Evolutionary conservation across 768 basidiomycete species (phyloP).

Genomic region (Psilocybe subaeruginosa): DNA sequence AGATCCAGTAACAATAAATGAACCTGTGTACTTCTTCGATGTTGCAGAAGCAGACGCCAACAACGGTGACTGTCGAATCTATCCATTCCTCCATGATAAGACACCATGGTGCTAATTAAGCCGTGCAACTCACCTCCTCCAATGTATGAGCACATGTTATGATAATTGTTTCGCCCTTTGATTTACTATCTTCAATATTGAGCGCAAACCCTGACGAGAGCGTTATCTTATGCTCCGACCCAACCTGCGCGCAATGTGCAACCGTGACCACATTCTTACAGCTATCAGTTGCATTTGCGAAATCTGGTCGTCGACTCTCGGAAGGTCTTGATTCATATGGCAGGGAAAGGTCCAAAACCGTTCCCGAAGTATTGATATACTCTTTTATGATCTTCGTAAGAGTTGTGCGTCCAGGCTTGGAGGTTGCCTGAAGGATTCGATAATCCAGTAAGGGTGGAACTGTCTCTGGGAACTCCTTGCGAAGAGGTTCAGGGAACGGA

Average conservation of each 20-base stretch:
- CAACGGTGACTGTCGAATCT: slow-evolving; percentile 34
- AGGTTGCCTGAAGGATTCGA: slow-evolving; percentile 26
- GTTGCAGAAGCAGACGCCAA: slow-evolving; percentile 18
- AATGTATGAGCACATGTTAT: slow-evolving; percentile 67
- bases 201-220: slow-evolving; percentile 64
- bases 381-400: slow-evolving; percentile 42
- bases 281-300: slow-evolving; percentile 20
- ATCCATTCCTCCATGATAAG: slow-evolving; percentile 3
- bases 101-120: background rate
- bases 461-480: slow-evolving; percentile 5
- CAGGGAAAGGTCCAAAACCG: slow-evolving; percentile 42
- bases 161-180: slow-evolving; percentile 35
- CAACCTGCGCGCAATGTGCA: slow-evolving; percentile 50
- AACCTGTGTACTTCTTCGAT: slow-evolving; percentile 33
- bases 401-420: slow-evolving; percentile 19
- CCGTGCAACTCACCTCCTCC: slow-evolving; percentile 47
- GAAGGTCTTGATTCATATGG: slow-evolving; percentile 55
- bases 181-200: slow-evolving; percentile 25
- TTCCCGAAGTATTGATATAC: slow-evolving; percentile 43
- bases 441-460: slow-evolving; percentile 27
- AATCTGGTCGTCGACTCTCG: slow-evolving; percentile 25
- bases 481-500: slow-evolving; percentile 14
- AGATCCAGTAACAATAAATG: slow-evolving; percentile 48
- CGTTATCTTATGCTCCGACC: slow-evolving; percentile 43
- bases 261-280: slow-evolving; percentile 46